Evolutionary conservation across 345 rosid species (phyloP).

Genomic region (Sapria himalayana): DNA sequence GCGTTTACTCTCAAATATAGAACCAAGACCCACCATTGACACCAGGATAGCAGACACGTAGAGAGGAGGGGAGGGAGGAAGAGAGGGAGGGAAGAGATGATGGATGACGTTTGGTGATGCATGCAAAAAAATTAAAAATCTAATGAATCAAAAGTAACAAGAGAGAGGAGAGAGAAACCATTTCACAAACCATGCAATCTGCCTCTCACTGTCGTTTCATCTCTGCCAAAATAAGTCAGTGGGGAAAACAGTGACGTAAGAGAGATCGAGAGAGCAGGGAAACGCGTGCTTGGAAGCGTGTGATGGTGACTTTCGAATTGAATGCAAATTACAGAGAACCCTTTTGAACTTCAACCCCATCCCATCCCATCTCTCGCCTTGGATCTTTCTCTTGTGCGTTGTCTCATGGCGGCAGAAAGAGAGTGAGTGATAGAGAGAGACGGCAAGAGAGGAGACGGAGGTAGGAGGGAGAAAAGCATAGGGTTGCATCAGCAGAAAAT

Average conservation of each 20-base stretch:
- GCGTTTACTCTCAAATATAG: too few relatives aligned
- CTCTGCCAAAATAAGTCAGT: not conserved
- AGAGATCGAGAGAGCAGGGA: slow-evolving; percentile 7
- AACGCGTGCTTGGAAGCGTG: slow-evolving; percentile 45
- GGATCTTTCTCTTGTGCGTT: not conserved
- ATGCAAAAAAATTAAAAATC: not conserved
- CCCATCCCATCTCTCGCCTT: not conserved
- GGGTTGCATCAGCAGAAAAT: slow-evolving; percentile 11
- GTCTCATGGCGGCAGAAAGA: slow-evolving; percentile 25
- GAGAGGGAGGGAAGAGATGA: not conserved
- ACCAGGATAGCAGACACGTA: too few relatives aligned
- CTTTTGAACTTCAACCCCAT: not conserved
- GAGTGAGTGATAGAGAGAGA: not conserved
- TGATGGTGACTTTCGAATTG: slow-evolving; percentile 20
- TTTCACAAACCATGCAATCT: not conserved
- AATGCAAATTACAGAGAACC: slow-evolving; percentile 10
- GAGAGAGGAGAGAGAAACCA: not conserved
- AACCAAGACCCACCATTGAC: slow-evolving; percentile 10
- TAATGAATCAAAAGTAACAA: not conserved
- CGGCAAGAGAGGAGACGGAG: not conserved
- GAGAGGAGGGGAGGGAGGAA: not conserved
- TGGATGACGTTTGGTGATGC: not conserved
- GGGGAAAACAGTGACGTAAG: slow-evolving; percentile 22
- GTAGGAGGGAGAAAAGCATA: too few relatives aligned
- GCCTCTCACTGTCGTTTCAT: not conserved